Evolutionary conservation across 2,329 filamentous ascomycete species (phyloP).

Genomic region (Byssothecium circinans): DNA sequence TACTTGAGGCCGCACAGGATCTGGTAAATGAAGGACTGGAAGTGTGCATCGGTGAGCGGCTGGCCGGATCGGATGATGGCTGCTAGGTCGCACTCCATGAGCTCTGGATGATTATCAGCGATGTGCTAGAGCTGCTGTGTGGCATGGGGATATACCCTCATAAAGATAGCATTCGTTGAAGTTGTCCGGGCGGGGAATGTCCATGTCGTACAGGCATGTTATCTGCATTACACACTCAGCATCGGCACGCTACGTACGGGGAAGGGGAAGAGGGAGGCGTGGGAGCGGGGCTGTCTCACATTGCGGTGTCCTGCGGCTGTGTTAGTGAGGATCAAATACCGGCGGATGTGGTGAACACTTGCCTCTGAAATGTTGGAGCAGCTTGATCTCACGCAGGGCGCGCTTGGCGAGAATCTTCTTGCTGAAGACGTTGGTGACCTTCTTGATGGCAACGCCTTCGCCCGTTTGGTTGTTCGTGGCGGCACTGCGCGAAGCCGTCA

Average conservation of each 20-base stretch:
- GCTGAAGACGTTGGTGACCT: conserved; percentile 99
- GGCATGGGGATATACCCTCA: conserved; percentile 65
- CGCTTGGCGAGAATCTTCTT: conserved; percentile 99
- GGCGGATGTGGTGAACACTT: conserved; percentile 13
- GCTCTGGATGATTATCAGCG: conserved; percentile 60
- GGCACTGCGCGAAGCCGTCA: conserved; percentile 61
- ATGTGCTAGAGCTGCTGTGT: not conserved
- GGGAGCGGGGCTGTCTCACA: conserved; percentile 32
- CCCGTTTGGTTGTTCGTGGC: conserved; percentile 87
- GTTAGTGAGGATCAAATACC: conserved; percentile 21
- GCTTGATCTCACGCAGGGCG: conserved; percentile 95
- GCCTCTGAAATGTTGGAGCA: conserved; percentile 90
- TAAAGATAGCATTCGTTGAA: conserved; percentile 99
- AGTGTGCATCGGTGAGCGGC: conserved; percentile 95
- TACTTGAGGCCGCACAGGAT: conserved; percentile 98
- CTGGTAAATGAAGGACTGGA: conserved; percentile 99
- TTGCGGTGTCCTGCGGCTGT: conserved; percentile 49
- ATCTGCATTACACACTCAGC: conserved; percentile 65
- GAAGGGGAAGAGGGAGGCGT: conserved; percentile 57
- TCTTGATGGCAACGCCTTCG: conserved; percentile 98
- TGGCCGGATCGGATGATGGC: conserved; percentile 98
- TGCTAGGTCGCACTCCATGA: conserved; percentile 98
- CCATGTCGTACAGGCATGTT: conserved; percentile 99
- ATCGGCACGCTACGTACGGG: conserved; percentile 13
- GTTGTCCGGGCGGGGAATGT: conserved; percentile 93